phyloP scores from a whole-genome alignment of 2,329 filamentous ascomycete species.

The Domatiomyces globalis region DNA sequence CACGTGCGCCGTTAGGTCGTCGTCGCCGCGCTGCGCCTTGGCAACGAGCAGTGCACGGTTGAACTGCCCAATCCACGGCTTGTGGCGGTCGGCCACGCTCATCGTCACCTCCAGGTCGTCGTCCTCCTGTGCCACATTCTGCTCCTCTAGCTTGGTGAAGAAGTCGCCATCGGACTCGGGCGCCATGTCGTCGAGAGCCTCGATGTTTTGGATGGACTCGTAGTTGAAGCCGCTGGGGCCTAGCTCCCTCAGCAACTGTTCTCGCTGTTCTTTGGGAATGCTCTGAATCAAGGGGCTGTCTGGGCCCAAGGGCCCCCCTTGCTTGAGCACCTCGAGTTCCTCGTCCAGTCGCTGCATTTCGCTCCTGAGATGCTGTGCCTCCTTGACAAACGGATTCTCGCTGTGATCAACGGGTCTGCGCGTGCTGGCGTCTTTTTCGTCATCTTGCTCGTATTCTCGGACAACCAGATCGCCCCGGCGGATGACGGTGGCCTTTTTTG shows the following conservation, averaged over 20 bases:
- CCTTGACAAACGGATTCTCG: slow-evolving; percentile 24
- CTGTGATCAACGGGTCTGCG: slow-evolving; percentile 23
- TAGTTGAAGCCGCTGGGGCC: slow-evolving; percentile 26
- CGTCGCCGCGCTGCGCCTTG: slow-evolving; percentile 21
- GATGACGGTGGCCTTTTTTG: not conserved
- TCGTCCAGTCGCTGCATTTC: slow-evolving; percentile 28
- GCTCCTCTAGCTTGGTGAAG: not conserved
- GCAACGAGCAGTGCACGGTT: slow-evolving; percentile 23
- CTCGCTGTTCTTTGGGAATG: slow-evolving; percentile 29
- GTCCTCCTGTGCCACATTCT: slow-evolving; percentile 2
- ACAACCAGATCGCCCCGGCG: slow-evolving; percentile 25
- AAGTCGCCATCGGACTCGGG: slow-evolving; percentile 10
- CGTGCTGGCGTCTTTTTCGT: slow-evolving; percentile 23
- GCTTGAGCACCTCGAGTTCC: slow-evolving; percentile 25
- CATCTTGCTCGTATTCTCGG: slow-evolving; percentile 30
- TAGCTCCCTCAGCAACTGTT: slow-evolving; percentile 29
- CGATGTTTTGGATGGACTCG: slow-evolving; percentile 27
- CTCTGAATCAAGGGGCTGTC: slow-evolving; percentile 31
- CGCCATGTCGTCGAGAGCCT: slow-evolving; percentile 27
- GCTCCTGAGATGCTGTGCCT: slow-evolving; percentile 24
- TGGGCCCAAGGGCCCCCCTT: slow-evolving; percentile 30
- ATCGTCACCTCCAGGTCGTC: slow-evolving; percentile 21
- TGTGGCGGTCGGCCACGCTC: slow-evolving; percentile 23
- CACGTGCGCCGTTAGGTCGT: slow-evolving; percentile 20
- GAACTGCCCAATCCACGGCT: slow-evolving; percentile 28